Evolutionary conservation across 179 eudicot genomes (phyloP), one percentile per base, ranked within the genome.

Genomic region (Silene vulgaris): DNA sequence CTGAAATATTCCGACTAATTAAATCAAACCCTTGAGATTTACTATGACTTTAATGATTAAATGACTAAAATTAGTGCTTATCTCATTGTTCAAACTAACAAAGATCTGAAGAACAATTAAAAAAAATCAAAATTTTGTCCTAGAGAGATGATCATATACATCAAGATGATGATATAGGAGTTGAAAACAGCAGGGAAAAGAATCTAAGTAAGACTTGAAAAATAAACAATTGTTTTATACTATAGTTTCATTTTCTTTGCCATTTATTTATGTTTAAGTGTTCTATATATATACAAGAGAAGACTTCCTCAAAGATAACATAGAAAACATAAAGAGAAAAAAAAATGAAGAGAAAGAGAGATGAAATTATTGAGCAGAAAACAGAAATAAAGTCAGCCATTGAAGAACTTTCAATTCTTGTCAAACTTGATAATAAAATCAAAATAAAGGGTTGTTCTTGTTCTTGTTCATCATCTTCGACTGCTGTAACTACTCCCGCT

Each of bases 341-440:
- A 32, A 32, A 4, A 32, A 81, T 81, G 83, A 88, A 85, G 75
- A 87, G 91, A 74, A 81, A 74, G 69, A 85, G 85, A 76, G 91
- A 85, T 29, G 57, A 50, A 14, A 74, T 68, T 75, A 64, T 69
- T 74, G 90, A 85, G 65, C 75, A n/a, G 40, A 79, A 78, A 50
- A 76, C 90, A 26, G 89, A 87, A 65, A 66, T 90, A 69, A 83
- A 85, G 73, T 82, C 85, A 21, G 87, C 85, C 76, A 88, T 90
- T 77, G 87, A 88, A 74, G 91, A 87, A 84, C 87, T 90, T 7
- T 87, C 90, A 68, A 35, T 84, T 72, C 65, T 81, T 21, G 69
- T 72, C 43, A 78, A 75, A 13, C 74, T 72, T 29, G 70, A 65
- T 13, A 70, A 23, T 17, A 28, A n/a, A 71, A 11, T n/a, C 26